Evolutionary conservation across 495 filamentous ascomycete genomes (phyloP).

Genomic region (Podospora comata): DNA sequence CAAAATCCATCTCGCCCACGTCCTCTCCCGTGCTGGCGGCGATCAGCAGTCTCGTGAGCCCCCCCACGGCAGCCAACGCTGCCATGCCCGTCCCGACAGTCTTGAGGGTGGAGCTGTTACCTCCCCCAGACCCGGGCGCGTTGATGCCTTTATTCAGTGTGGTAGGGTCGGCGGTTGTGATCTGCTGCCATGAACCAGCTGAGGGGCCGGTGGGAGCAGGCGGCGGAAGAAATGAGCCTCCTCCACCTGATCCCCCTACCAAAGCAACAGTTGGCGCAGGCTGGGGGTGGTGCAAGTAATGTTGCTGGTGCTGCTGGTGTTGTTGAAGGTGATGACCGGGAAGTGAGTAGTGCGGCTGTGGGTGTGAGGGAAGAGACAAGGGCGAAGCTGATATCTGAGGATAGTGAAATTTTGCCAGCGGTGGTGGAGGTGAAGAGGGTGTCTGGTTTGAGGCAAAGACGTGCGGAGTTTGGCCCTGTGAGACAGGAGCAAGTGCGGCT

Average conservation of each 20-base stretch:
- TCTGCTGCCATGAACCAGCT: background rate
- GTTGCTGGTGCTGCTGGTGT: background rate
- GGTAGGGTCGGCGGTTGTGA: too few relatives aligned
- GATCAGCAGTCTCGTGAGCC: background rate
- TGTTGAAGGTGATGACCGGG: background rate
- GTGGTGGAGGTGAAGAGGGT: background rate
- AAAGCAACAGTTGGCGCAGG: background rate
- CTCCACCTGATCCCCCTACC: background rate
- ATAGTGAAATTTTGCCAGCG: background rate
- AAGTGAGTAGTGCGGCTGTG: background rate
- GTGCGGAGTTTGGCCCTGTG: background rate
- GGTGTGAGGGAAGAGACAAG: too few relatives aligned
- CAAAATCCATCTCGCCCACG: background rate
- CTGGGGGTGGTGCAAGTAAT: background rate
- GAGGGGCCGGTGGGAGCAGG: background rate
- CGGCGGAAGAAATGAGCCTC: background rate
- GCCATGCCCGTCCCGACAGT: background rate
- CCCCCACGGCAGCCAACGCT: slow-evolving; percentile 4
- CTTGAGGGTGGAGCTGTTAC: background rate
- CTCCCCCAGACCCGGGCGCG: background rate
- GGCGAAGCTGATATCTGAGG: background rate
- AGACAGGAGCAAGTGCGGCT: background rate
- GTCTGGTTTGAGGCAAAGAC: background rate
- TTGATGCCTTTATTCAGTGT: background rate
- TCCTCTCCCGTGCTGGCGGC: slow-evolving; percentile 8